phyloP scores from a whole-genome alignment of 352 stramenopile species.

The Globisporangium echinulatum region DNA sequence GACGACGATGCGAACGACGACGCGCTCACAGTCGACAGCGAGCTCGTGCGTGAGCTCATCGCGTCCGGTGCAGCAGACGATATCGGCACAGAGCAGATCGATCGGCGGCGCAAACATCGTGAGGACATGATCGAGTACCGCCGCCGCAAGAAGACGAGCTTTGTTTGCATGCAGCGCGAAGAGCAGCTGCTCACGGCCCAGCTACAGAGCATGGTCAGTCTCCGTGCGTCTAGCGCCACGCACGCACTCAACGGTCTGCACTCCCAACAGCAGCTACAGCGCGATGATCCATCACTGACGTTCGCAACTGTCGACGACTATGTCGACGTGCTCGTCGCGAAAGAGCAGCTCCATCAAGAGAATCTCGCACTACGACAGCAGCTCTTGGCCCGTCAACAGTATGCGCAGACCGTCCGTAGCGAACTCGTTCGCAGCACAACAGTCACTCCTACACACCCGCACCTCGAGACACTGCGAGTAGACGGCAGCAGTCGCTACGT shows the following conservation, averaged over 20 bases:
- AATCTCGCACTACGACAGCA: constrained; percentile 1
- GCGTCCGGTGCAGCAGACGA: constrained; percentile 3
- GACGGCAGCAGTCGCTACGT: neutral
- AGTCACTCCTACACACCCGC: no score
- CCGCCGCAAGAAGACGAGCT: neutral
- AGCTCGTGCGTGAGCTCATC: constrained; percentile 8
- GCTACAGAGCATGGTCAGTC: neutral
- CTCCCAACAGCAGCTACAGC: neutral
- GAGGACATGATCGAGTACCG: constrained; percentile 5
- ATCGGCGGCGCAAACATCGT: neutral
- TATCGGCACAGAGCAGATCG: neutral
- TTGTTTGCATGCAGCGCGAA: constrained; percentile 1
- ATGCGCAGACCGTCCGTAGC: neutral
- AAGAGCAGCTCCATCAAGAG: constrained; percentile 3
- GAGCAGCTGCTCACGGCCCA: constrained; percentile 4
- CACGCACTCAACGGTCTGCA: neutral
- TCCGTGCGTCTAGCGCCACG: neutral
- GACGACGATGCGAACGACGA: neutral
- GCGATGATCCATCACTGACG: neutral
- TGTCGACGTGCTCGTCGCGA: constrained; percentile 4
- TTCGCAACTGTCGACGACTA: neutral
- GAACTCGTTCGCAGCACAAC: neutral
- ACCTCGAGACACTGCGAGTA: no score
- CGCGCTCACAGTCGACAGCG: neutral
- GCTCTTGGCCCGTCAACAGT: neutral